Conservation (phyloP, 352 stramenopile species). For the Blastocystis sp. region DNA sequence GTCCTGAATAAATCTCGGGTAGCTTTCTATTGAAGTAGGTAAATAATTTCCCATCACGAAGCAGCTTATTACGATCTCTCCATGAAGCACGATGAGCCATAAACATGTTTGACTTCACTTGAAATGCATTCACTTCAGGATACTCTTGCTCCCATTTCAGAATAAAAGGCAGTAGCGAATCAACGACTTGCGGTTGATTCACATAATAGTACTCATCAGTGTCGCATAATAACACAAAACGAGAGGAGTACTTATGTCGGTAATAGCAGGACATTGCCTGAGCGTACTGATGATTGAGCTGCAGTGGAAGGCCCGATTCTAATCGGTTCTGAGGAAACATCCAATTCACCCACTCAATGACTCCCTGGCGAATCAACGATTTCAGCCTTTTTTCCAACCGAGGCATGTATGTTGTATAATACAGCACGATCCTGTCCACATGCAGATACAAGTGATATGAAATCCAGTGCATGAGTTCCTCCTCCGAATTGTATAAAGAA, state of each 20-base stretch:
- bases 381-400: neutral
- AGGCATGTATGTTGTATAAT: neutral
- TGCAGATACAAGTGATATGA: neutral
- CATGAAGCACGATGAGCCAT: neutral
- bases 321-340: neutral
- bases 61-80: neutral
- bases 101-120: neutral
- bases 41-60: neutral
- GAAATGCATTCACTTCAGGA: neutral
- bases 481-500: neutral
- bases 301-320: neutral
- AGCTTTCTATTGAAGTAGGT: neutral
- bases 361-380: neutral
- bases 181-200: neutral
- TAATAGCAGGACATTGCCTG: constrained; percentile 26
- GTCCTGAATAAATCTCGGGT: neutral
- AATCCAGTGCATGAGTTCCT: neutral
- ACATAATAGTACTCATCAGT: neutral
- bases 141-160: neutral
- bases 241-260: neutral
- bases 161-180: neutral
- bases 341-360: neutral
- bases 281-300: neutral
- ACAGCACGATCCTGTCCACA: neutral
- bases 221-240: neutral